Evolutionary conservation across 192 early-diverging fungal species (phyloP).

Genomic region (Coemansia brasiliensis): DNA sequence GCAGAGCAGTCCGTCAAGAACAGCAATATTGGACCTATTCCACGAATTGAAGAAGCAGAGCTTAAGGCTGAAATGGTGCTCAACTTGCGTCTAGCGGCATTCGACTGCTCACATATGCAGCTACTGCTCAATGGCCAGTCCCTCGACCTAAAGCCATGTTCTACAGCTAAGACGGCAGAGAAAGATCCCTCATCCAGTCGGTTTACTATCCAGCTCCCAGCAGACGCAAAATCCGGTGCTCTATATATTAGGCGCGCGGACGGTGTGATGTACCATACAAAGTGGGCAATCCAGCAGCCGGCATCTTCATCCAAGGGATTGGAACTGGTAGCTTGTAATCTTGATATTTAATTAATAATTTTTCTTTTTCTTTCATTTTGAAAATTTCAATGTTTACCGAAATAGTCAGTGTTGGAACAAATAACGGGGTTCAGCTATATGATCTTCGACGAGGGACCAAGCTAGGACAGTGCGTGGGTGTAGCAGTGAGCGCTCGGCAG

Average conservation of each 20-base stretch:
- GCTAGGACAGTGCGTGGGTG: constrained; percentile 34
- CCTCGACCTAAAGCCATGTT: constrained; percentile 11
- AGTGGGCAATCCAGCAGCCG: constrained; percentile 30
- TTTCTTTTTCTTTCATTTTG: neutral
- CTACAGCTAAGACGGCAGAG: neutral
- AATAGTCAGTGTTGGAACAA: constrained; percentile 33
- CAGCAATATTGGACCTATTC: constrained; percentile 22
- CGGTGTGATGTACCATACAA: constrained; percentile 39
- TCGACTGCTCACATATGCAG: constrained; percentile 24
- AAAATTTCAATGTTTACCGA: constrained; percentile 39
- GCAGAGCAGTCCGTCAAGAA: constrained; percentile 8
- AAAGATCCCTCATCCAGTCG: neutral
- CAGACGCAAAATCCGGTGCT: constrained; percentile 7
- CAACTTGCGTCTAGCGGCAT: constrained; percentile 8
- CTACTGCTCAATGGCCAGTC: constrained; percentile 21
- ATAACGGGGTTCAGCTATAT: constrained; percentile 41
- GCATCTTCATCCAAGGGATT: neutral
- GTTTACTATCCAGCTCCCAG: constrained; percentile 15
- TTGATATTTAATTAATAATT: constrained; percentile 29
- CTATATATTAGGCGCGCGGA: constrained; percentile 33
- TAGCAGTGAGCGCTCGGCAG: constrained; percentile 28
- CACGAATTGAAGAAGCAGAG: constrained; percentile 17
- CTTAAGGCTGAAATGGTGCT: constrained; percentile 6
- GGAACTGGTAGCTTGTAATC: constrained; percentile 32
- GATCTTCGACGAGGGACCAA: constrained; percentile 52